phyloP scores from a whole-genome alignment of 1,284 basidiomycete species.

The Ustilago nuda region DNA sequence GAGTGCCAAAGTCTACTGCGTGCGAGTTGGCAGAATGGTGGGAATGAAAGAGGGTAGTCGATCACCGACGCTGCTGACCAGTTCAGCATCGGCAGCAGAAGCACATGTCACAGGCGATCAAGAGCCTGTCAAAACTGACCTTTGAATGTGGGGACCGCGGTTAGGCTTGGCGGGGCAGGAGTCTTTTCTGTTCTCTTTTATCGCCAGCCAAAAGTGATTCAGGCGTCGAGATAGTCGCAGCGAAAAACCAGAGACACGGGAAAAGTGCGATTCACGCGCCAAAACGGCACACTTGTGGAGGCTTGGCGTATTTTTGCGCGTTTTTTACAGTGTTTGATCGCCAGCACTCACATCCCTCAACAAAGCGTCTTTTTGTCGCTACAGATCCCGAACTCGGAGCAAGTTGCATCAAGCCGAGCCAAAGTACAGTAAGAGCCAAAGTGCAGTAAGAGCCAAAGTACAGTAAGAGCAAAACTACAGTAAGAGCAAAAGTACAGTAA shows the following conservation, averaged over 20 bases:
- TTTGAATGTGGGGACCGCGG: conserved; percentile 12
- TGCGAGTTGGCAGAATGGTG: not conserved
- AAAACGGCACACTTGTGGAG: conserved; percentile 10
- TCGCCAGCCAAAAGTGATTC: too few relatives aligned
- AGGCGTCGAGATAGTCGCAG: too few relatives aligned
- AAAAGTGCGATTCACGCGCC: conserved; percentile 15
- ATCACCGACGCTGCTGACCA: not conserved
- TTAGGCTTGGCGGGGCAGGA: not conserved
- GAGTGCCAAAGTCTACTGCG: too few relatives aligned
- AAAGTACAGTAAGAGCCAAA: too few relatives aligned
- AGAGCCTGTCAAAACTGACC: not conserved
- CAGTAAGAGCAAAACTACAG: too few relatives aligned
- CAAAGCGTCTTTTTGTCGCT: not conserved
- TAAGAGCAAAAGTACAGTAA: too few relatives aligned
- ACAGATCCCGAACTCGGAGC: too few relatives aligned
- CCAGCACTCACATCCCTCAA: not conserved
- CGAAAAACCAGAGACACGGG: not conserved
- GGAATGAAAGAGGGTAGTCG: not conserved
- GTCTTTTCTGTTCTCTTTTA: not conserved
- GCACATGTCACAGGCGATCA: not conserved
- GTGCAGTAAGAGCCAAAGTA: too few relatives aligned
- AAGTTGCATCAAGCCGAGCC: too few relatives aligned
- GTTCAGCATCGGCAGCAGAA: not conserved
- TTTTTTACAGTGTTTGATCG: not conserved
- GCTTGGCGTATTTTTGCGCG: not conserved